Conservation (phyloP, 768 basidiomycete genomes). For the Phylloporus rhodoxanthus region DNA sequence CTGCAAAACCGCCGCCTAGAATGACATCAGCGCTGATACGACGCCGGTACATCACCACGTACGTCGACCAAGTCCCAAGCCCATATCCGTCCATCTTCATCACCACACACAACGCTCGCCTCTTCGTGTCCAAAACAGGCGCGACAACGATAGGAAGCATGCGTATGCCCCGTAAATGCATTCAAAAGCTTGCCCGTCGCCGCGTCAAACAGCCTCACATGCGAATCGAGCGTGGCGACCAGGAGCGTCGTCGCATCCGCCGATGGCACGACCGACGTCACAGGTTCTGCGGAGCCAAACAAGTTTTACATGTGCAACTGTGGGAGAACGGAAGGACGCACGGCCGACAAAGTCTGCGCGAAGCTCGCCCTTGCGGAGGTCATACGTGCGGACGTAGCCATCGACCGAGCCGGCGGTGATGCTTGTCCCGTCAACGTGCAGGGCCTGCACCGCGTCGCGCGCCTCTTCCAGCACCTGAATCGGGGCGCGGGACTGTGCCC, state of each 20-base stretch:
- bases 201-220: slow-evolving; percentile 80
- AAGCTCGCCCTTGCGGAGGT: slow-evolving; percentile 88
- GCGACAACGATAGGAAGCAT: slow-evolving; percentile 70
- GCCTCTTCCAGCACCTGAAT: slow-evolving; percentile 92
- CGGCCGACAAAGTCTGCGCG: slow-evolving; percentile 87
- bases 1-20: slow-evolving; percentile 62
- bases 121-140: slow-evolving; percentile 83
- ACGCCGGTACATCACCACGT: slow-evolving; percentile 20
- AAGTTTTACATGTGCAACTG: not conserved
- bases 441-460: slow-evolving; percentile 76
- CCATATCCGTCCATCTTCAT: slow-evolving; percentile 87
- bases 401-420: slow-evolving; percentile 86
- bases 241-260: slow-evolving; percentile 77
- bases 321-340: slow-evolving; percentile 37
- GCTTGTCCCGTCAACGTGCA: slow-evolving; percentile 60
- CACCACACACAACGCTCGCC: slow-evolving; percentile 76
- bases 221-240: slow-evolving; percentile 78
- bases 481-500: slow-evolving; percentile 71
- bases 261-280: slow-evolving; percentile 77
- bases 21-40: slow-evolving; percentile 2
- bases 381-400: slow-evolving; percentile 88
- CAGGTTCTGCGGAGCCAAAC: slow-evolving; percentile 54
- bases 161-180: slow-evolving; percentile 73
- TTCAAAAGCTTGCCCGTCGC: slow-evolving; percentile 79
- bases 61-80: slow-evolving; percentile 92